These are phyloP conservation scores for Datisca glomerata DNA, from an alignment of 306 rosid genomes.

Conservation along the genomic window DNA sequence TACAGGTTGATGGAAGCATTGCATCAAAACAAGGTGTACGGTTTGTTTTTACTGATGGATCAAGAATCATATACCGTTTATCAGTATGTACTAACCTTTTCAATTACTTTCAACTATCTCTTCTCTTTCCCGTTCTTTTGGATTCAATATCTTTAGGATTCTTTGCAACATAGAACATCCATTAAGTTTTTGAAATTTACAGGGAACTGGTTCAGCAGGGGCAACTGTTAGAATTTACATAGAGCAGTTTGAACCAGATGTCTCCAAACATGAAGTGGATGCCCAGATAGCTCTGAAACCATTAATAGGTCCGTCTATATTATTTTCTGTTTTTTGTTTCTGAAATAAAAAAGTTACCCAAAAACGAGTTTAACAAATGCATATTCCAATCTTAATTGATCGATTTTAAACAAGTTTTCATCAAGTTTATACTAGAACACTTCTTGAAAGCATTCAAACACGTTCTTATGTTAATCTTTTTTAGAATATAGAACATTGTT, in stretches of 20 bases:
- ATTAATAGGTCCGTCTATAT: slow-evolving; percentile 59
- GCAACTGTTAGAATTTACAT: slow-evolving; percentile 88
- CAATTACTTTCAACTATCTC: background rate
- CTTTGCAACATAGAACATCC: background rate
- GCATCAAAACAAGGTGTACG: slow-evolving; percentile 92
- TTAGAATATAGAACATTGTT: too few species aligned
- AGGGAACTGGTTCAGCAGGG: slow-evolving; percentile 99
- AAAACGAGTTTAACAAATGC: too few species aligned
- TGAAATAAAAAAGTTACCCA: too few species aligned
- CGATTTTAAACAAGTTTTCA: too few species aligned
- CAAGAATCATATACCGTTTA: slow-evolving; percentile 90
- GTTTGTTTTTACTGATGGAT: slow-evolving; percentile 88
- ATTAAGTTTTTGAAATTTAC: background rate
- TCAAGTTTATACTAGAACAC: too few species aligned
- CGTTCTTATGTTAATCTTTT: too few species aligned
- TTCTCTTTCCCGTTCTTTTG: slow-evolving; percentile 4
- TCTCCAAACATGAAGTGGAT: slow-evolving; percentile 64
- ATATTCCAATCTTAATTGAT: background rate
- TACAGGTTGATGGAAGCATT: slow-evolving; percentile 84
- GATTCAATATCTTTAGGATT: background rate
- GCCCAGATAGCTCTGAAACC: slow-evolving; percentile 89
- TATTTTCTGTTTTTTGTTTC: too few species aligned
- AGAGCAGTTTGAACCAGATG: slow-evolving; percentile 79
- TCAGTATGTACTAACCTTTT: slow-evolving; percentile 41
- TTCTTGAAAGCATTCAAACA: too few species aligned